phyloP scores from a whole-genome alignment of 2,329 filamentous ascomycete species.

The Parastagonospora nodorum region DNA sequence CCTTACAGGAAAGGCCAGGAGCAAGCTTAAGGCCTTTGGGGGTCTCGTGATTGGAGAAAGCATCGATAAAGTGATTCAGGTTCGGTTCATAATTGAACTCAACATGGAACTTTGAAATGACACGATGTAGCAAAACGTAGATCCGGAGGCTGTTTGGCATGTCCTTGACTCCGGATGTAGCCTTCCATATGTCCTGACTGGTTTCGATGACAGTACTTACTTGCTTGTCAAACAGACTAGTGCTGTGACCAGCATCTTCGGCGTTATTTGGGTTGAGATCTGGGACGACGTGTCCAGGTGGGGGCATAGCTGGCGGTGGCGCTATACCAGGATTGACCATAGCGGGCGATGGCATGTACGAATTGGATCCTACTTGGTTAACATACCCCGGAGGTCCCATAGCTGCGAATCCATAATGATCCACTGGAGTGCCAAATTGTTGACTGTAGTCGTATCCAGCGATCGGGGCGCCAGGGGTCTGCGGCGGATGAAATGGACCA shows the following conservation, averaged over 20 bases:
- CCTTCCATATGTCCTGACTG: conserved; percentile 67
- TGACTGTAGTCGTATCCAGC: conserved; percentile 38
- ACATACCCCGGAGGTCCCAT: conserved; percentile 40
- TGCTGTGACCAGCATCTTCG: conserved; percentile 36
- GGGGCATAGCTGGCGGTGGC: conserved; percentile 27
- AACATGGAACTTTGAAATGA: conserved; percentile 62
- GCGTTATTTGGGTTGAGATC: conserved; percentile 19
- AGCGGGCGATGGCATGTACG: conserved; percentile 41
- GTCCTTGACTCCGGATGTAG: conserved; percentile 63
- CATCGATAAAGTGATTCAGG: conserved; percentile 60
- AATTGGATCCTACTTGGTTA: conserved; percentile 23
- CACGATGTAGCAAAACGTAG: conserved; percentile 67
- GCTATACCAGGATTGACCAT: conserved; percentile 35
- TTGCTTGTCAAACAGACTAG: conserved; percentile 46
- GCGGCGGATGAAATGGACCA: conserved; percentile 46
- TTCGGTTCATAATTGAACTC: conserved; percentile 63
- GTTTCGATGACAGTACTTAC: conserved; percentile 51
- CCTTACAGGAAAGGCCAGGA: conserved; percentile 51
- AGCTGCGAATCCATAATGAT: conserved; percentile 35
- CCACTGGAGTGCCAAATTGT: conserved; percentile 33
- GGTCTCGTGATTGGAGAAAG: conserved; percentile 48
- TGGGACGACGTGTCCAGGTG: conserved; percentile 20
- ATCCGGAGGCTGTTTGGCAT: conserved; percentile 67
- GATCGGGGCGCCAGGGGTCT: conserved; percentile 24
- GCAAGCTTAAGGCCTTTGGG: conserved; percentile 52